These are phyloP conservation scores for Albizia julibrissin DNA, from an alignment of 306 rosid genomes.

Conservation along the genomic window DNA sequence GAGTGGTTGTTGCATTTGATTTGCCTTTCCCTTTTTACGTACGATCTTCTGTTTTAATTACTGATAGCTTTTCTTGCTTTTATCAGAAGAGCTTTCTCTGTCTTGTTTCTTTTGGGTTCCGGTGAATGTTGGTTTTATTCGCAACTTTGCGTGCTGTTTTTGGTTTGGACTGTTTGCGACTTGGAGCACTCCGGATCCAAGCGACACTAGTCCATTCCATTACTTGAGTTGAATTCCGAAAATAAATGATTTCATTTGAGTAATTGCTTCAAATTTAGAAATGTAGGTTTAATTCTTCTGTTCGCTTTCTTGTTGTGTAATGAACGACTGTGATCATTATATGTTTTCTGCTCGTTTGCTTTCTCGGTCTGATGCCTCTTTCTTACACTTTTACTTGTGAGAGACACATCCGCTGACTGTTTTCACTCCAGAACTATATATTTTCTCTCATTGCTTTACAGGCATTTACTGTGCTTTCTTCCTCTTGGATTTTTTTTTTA, in stretches of 20 bases:
- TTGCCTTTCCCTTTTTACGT: neutral
- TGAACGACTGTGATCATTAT: neutral
- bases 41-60: slow-evolving; percentile 26
- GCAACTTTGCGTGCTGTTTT: slow-evolving; percentile 23
- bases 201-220: slow-evolving; percentile 36
- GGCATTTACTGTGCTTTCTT: slow-evolving; percentile 1
- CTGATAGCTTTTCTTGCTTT: slow-evolving; percentile 54
- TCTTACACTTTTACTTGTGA: neutral
- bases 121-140: slow-evolving; percentile 20
- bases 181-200: slow-evolving; percentile 41
- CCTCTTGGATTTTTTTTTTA: neutral
- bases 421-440: neutral
- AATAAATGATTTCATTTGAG: neutral
- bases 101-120: slow-evolving; percentile 1
- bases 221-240: slow-evolving; percentile 27
- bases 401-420: slow-evolving; percentile 19
- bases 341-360: neutral
- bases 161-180: slow-evolving; percentile 30
- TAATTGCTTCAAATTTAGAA: slow-evolving; percentile 10
- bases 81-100: slow-evolving; percentile 35
- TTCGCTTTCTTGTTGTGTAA: neutral
- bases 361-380: neutral
- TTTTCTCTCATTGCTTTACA: neutral
- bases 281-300: neutral
- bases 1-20: slow-evolving; percentile 14